phyloP scores from a whole-genome alignment of 2,329 filamentous ascomycete genomes.

The Elsinoe necatrix region DNA sequence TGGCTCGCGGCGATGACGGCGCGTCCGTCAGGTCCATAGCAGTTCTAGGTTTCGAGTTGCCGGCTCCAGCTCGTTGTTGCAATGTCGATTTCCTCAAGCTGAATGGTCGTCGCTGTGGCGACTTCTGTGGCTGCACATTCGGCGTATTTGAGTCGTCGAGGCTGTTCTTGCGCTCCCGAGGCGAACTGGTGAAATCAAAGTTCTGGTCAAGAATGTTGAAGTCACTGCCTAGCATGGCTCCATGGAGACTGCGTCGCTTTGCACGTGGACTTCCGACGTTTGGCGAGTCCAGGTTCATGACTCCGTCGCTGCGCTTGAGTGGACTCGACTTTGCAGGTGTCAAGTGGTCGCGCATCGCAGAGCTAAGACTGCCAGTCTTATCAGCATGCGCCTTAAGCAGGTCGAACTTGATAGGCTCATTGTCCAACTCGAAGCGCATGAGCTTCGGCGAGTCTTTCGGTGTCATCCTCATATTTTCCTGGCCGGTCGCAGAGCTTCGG shows the following conservation, averaged over 20 bases:
- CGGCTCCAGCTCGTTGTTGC: constrained; percentile 63
- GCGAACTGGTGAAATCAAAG: constrained; percentile 23
- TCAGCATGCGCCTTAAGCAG: constrained; percentile 41
- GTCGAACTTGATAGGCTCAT: constrained; percentile 41
- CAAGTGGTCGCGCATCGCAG: constrained; percentile 38
- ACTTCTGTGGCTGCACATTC: constrained; percentile 20
- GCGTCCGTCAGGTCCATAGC: constrained; percentile 27
- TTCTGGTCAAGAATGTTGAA: constrained; percentile 70
- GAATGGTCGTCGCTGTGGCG: constrained; percentile 28
- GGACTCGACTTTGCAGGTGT: constrained; percentile 63
- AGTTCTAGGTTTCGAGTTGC: constrained; percentile 32
- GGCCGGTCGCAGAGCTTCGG: constrained; percentile 25
- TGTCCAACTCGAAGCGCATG: constrained; percentile 31
- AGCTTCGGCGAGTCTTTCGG: constrained; percentile 23
- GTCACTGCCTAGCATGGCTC: constrained; percentile 52
- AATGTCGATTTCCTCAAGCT: constrained; percentile 71
- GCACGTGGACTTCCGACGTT: constrained; percentile 77
- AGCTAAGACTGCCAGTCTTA: constrained; percentile 32
- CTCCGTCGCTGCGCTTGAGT: constrained; percentile 82
- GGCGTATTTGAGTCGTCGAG: constrained; percentile 15
- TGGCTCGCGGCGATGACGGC: constrained; percentile 14
- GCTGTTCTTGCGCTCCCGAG: constrained; percentile 19
- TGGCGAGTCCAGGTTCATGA: constrained; percentile 76
- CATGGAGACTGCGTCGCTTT: constrained; percentile 82
- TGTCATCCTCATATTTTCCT: constrained; percentile 29